Evolutionary conservation across 2,329 filamentous ascomycete genomes (phyloP).

Genomic region (Pseudopithomyces maydicus): DNA sequence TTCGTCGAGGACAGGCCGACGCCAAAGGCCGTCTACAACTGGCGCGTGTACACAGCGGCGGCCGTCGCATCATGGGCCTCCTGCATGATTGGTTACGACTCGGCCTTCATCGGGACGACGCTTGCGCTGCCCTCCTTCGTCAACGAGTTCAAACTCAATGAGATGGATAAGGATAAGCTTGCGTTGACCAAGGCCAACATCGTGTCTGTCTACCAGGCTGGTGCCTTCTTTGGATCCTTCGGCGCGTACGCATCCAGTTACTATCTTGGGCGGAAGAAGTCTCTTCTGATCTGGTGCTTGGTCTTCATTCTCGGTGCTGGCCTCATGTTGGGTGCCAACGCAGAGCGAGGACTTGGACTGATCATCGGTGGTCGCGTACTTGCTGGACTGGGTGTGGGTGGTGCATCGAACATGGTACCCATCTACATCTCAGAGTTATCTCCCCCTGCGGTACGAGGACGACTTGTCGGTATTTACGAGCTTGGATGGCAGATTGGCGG

Average conservation of each 20-base stretch:
- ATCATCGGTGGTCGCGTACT: slow-evolving; percentile 63
- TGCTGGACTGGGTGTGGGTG: slow-evolving; percentile 62
- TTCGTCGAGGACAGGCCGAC: slow-evolving; percentile 55
- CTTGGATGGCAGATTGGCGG: slow-evolving; percentile 56
- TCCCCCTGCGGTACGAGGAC: slow-evolving; percentile 63
- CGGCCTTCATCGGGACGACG: slow-evolving; percentile 77
- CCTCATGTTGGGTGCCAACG: slow-evolving; percentile 66
- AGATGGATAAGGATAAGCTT: slow-evolving; percentile 54
- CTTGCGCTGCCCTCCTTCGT: slow-evolving; percentile 72
- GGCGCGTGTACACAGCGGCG: slow-evolving; percentile 61
- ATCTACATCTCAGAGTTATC: slow-evolving; percentile 65
- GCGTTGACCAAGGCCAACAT: slow-evolving; percentile 74
- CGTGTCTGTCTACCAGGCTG: slow-evolving; percentile 80
- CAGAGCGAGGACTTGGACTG: slow-evolving; percentile 57
- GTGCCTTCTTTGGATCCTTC: slow-evolving; percentile 76
- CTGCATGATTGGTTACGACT: slow-evolving; percentile 68
- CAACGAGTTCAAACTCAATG: slow-evolving; percentile 68
- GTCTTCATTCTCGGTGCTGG: slow-evolving; percentile 73
- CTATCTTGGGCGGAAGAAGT: slow-evolving; percentile 70
- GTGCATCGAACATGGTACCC: slow-evolving; percentile 61
- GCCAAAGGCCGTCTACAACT: slow-evolving; percentile 64
- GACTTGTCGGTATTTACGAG: slow-evolving; percentile 57
- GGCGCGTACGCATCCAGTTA: slow-evolving; percentile 64
- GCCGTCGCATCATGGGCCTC: slow-evolving; percentile 61
- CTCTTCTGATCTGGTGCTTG: slow-evolving; percentile 63